A percentile compares a stretch with the other conserved stretches of the same genome.
phyloP scores from a whole-genome alignment of 345 rosid genomes.

The Rhodomyrtus tomentosa region DNA sequence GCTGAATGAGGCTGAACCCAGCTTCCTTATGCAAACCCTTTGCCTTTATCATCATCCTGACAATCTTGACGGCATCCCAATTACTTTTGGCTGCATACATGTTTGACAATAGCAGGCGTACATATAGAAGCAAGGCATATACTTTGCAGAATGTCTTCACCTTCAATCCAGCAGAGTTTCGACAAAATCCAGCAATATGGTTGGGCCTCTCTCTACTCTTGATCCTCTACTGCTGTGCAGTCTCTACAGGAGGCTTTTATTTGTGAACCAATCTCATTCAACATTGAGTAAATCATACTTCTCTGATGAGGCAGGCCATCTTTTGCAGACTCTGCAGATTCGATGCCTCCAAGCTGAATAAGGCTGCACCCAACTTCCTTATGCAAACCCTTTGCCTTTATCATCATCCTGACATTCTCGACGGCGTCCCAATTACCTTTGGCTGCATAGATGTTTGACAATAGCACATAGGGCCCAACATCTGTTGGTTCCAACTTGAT shows the following conservation, averaged over 20 bases:
- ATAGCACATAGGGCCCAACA: conserved; percentile 30
- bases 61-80: conserved; percentile 37
- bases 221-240: not conserved
- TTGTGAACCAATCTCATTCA: conserved; percentile 29
- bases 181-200: no score
- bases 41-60: conserved; percentile 31
- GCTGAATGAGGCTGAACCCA: conserved; percentile 4
- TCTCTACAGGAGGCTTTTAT: conserved; percentile 16
- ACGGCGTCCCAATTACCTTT: conserved; percentile 44
- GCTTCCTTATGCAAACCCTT: conserved; percentile 13
- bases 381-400: conserved; percentile 24
- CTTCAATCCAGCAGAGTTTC: no score
- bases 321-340: not conserved
- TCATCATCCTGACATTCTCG: conserved; percentile 31
- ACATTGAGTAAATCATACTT: conserved; percentile 26
- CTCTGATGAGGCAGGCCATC: conserved; percentile 12
- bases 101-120: conserved; percentile 39
- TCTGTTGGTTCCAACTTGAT: conserved; percentile 33
- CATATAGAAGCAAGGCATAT: no score
- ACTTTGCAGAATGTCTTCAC: no score
- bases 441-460: conserved; percentile 36
- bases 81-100: conserved; percentile 38
- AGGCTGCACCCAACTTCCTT: conserved; percentile 6
- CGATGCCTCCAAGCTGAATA: conserved; percentile 1
- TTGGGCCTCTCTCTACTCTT: no score